Percentiles rank a stretch among this genome's conserved stretches.
Evolutionary conservation across 306 rosid genomes (phyloP).

Genomic region (Trifolium repens): DNA sequence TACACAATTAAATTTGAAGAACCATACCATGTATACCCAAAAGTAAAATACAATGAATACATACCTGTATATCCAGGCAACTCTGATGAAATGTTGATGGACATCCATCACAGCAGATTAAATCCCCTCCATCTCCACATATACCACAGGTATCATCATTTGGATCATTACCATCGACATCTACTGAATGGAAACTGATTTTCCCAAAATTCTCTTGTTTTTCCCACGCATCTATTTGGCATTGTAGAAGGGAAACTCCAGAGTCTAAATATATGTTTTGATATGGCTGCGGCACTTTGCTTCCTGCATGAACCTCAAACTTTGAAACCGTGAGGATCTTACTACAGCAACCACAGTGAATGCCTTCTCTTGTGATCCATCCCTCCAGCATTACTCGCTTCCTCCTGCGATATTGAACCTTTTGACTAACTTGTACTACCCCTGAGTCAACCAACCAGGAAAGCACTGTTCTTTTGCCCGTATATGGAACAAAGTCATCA

Average conservation of each 20-base stretch:
- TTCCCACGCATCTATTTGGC: conserved; percentile 93
- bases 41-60: conserved; percentile 33
- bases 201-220: conserved; percentile 66
- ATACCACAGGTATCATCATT: conserved; percentile 94
- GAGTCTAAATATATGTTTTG: conserved; percentile 89
- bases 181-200: conserved; percentile 69
- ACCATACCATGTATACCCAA: conserved; percentile 15
- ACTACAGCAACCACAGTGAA: conserved; percentile 96
- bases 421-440: conserved; percentile 78
- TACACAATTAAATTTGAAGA: conserved; percentile 20
- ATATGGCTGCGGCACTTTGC: conserved; percentile 88
- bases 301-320: conserved; percentile 97
- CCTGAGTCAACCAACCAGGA: conserved; percentile 92
- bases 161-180: conserved; percentile 85
- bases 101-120: conserved; percentile 95
- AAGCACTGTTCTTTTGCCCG: conserved; percentile 91
- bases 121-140: conserved; percentile 97
- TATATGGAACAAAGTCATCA: conserved; percentile 88
- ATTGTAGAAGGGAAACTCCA: conserved; percentile 90
- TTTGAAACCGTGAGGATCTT: conserved; percentile 90
- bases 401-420: conserved; percentile 85
- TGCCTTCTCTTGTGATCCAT: conserved; percentile 94
- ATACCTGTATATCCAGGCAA: conserved; percentile 80
- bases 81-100: conserved; percentile 95
- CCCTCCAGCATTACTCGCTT: conserved; percentile 85